Evolutionary conservation across 208 protist genomes (phyloP), one percentile per base, ranked within the genome.

Genomic region (Leishmania guyanensis): DNA sequence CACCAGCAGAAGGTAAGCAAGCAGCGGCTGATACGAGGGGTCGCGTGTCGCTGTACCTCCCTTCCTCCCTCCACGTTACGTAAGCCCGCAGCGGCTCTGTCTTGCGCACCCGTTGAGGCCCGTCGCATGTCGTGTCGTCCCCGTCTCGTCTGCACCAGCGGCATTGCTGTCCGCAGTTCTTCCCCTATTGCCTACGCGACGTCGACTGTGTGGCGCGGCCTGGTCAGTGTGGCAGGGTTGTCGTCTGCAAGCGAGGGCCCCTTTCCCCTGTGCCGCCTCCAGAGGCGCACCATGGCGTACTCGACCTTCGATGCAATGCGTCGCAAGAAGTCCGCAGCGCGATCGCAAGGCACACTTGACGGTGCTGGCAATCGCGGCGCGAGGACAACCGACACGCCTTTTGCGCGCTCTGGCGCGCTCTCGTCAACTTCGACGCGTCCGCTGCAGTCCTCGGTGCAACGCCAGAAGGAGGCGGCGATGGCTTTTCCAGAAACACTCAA

Each of bases 401-500:
- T 46, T 14, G 36, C 36, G 46, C 72, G 64, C 43, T 9, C 75
- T 33, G 77, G 77, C 33, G 70, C 58, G n/a, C 26, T 17, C 56
- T 46, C 58, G 36, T 82, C 79, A 8, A 64, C 81, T 10, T 86
- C 81, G 6, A 65, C 68, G 3, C 88, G 91, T 17, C 86, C 91
- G 10, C 78, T 89, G n/a, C 87, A 92, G 78, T 91, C 89, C 22
- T 70, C 76, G 54, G 90, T 89, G 74, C 78, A 91, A 62, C 76
- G 65, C 8, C 82, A 80, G 50, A 82, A 86, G 46, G 93, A 96
- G 16, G 89, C 89, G 5, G 65, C 82, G 78, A 86, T 86, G 56
- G 51, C 88, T 8, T 97, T 97, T 75, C 94, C 94, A 0, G 80
- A 88, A 62, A 97, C 94, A 0, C 90, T 95, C 54, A 91, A 89